phyloP scores from a whole-genome alignment of 345 rosid species.

The Nephelium lappaceum region DNA sequence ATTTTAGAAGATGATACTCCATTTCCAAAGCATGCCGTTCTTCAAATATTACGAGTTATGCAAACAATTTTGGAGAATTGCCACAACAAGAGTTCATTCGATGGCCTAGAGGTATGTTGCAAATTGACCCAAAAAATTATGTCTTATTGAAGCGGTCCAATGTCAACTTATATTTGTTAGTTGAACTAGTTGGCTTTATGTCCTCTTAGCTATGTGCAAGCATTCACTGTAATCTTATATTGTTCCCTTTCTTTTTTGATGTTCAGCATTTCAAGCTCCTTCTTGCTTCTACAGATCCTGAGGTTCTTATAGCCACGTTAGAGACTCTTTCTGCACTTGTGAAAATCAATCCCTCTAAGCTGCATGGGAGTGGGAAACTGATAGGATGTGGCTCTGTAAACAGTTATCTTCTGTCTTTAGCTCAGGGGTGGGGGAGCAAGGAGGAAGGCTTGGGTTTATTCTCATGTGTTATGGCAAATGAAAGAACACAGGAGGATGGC shows the following conservation, averaged over 20 bases:
- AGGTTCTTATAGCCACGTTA: conserved; percentile 79
- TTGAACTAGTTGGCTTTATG: background rate
- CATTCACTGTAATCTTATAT: conserved; percentile 12
- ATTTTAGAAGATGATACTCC: conserved; percentile 65
- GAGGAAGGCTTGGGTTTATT: conserved; percentile 95
- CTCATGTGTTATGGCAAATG: conserved; percentile 89
- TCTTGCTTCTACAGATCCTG: conserved; percentile 94
- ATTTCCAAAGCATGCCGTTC: conserved; percentile 81
- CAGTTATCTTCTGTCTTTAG: conserved; percentile 79
- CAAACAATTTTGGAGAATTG: conserved; percentile 87
- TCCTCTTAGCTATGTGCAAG: conserved; percentile 1
- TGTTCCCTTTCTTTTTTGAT: conserved; percentile 21
- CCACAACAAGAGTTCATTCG: conserved; percentile 88
- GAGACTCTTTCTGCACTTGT: conserved; percentile 91
- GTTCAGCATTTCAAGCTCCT: conserved; percentile 91
- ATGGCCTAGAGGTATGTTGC: conserved; percentile 80
- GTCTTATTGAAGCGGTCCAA: background rate
- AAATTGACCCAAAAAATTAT: background rate
- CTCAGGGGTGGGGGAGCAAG: conserved; percentile 99
- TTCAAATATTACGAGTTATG: conserved; percentile 89
- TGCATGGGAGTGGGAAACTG: conserved; percentile 83
- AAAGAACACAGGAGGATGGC: conserved; percentile 82
- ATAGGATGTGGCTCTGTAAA: conserved; percentile 87
- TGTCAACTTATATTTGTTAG: conserved; percentile 1
- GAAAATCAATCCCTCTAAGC: conserved; percentile 84